Evolutionary conservation across 495 filamentous ascomycete species (phyloP).

Genomic region (Lineolata rhizophorae): DNA sequence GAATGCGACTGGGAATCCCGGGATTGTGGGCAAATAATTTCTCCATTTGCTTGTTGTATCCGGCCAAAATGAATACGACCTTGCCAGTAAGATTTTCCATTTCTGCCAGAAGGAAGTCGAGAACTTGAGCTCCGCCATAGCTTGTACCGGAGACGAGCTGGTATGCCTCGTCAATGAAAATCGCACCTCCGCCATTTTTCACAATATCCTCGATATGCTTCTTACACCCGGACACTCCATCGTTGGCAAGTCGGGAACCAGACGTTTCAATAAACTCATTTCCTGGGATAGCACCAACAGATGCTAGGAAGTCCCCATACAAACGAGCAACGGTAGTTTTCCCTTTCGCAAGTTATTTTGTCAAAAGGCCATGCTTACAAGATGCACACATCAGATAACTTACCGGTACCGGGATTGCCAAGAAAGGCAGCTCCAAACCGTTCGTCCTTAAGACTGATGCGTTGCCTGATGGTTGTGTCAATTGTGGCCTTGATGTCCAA

Average conservation of each 20-base stretch:
- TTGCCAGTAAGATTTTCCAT: conserved; percentile 57
- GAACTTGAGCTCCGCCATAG: conserved; percentile 32
- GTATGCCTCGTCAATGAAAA: conserved; percentile 62
- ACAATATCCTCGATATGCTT: conserved; percentile 32
- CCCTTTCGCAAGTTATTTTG: conserved; percentile 26
- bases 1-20: conserved; percentile 51
- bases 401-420: conserved; percentile 67
- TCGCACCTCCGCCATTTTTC: conserved; percentile 37
- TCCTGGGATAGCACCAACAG: conserved; percentile 30
- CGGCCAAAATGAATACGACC: conserved; percentile 55
- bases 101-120: conserved; percentile 56
- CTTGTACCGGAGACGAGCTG: conserved; percentile 29
- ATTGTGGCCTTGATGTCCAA: conserved; percentile 45
- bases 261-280: conserved; percentile 39
- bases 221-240: conserved; percentile 33
- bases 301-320: conserved; percentile 45
- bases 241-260: conserved; percentile 41
- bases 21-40: conserved; percentile 59
- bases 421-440: conserved; percentile 42
- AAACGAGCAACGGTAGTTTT: conserved; percentile 69
- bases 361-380: too few species aligned
- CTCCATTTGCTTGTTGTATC: conserved; percentile 64
- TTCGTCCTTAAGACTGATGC: conserved; percentile 29
- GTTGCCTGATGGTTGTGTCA: conserved; percentile 36
- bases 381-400: too few species aligned